These are phyloP conservation scores for Phytopythium aichiense DNA, from an alignment of 352 stramenopile genomes.

Conservation along the genomic window DNA sequence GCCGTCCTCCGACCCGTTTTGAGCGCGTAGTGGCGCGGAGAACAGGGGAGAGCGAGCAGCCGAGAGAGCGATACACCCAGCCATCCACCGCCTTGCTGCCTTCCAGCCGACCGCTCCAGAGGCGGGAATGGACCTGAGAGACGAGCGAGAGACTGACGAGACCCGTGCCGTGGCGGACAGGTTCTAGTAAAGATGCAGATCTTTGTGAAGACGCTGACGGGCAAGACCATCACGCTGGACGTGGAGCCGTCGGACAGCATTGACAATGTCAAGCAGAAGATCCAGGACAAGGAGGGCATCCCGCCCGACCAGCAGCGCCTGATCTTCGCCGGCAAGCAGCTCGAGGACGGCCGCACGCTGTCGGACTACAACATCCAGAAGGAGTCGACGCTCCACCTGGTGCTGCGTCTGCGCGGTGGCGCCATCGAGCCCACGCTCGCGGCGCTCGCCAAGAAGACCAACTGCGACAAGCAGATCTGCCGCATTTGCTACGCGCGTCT, in stretches of 20 bases:
- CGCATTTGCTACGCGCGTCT: slow-evolving; percentile 99
- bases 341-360: slow-evolving; percentile 94
- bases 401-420: slow-evolving; percentile 92
- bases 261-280: slow-evolving; percentile 99
- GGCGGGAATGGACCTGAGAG: not conserved
- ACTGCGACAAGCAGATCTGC: slow-evolving; percentile 99
- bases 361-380: slow-evolving; percentile 96
- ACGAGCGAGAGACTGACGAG: slow-evolving; percentile 9
- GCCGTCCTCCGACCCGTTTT: not conserved
- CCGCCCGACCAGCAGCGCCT: slow-evolving; percentile 99
- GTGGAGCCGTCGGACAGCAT: slow-evolving; percentile 97
- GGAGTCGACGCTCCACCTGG: slow-evolving; percentile 96
- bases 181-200: slow-evolving; percentile 90
- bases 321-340: slow-evolving; percentile 99
- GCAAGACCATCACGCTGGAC: slow-evolving; percentile 97
- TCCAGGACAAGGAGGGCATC: slow-evolving; percentile 99
- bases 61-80: not conserved
- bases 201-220: slow-evolving; percentile 98
- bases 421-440: slow-evolving; percentile 96
- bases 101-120: not conserved
- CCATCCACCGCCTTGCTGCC: not conserved
- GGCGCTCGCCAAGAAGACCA: slow-evolving; percentile 98
- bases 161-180: slow-evolving; percentile 13
- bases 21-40: not conserved
- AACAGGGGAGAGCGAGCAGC: not conserved